These are phyloP conservation scores for Platanthera guangdongensis DNA, from an alignment of 106 monocot species.

Conservation along the genomic window DNA sequence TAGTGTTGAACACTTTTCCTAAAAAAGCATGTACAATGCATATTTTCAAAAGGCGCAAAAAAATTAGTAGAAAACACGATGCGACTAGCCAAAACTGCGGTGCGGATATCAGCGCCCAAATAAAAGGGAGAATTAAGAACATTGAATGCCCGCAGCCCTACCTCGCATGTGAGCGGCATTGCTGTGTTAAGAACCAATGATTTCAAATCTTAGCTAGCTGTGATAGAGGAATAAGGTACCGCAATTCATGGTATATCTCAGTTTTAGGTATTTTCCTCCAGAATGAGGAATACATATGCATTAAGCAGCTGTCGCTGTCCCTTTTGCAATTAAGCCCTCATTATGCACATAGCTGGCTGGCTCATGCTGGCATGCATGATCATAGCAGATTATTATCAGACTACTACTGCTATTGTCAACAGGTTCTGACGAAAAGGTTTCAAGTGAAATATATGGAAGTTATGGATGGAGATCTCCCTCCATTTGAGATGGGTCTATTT, in stretches of 20 bases:
- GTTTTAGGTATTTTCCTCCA: background rate
- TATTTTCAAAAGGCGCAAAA: too few species aligned
- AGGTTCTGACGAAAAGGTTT: too few species aligned
- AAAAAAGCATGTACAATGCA: too few species aligned
- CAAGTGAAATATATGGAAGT: too few species aligned
- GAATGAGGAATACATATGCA: background rate
- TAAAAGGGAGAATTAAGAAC: background rate
- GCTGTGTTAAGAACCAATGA: background rate
- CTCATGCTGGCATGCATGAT: background rate
- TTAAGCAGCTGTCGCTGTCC: background rate
- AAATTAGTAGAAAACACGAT: too few species aligned
- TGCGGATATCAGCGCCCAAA: too few species aligned
- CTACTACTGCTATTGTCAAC: too few species aligned
- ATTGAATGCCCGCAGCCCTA: conserved; percentile 3
- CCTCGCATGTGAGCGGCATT: background rate
- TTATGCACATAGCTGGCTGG: background rate
- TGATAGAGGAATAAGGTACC: background rate
- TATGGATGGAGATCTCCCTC: too few species aligned
- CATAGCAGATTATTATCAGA: background rate
- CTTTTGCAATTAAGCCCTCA: background rate
- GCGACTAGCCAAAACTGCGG: too few species aligned
- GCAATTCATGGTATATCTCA: background rate
- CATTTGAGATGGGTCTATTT: too few species aligned
- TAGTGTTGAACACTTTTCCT: too few species aligned
- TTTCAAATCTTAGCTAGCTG: background rate